Evolutionary conservation across 2,329 filamentous ascomycete genomes (phyloP).

Genomic region (Cytospora piceae): DNA sequence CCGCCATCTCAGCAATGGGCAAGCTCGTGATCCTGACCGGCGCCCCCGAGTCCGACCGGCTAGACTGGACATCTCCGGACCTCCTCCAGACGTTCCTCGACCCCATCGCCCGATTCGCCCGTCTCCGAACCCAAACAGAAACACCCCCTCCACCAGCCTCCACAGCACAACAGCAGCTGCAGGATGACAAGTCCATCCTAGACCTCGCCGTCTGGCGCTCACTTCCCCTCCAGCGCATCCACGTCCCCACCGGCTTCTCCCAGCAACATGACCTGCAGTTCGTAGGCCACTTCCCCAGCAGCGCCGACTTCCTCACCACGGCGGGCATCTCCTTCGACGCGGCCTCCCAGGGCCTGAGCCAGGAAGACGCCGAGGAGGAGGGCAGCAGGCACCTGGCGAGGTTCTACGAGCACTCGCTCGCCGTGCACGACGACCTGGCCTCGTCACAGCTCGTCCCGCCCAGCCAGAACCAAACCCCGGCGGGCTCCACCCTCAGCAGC

Average conservation of each 20-base stretch:
- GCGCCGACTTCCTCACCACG: slow-evolving; percentile 53
- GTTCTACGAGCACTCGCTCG: slow-evolving; percentile 80
- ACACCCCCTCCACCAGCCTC: slow-evolving; percentile 29
- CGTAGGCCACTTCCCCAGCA: slow-evolving; percentile 36
- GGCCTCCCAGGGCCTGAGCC: slow-evolving; percentile 24
- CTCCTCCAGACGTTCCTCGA: slow-evolving; percentile 53
- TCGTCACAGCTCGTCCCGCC: slow-evolving; percentile 59
- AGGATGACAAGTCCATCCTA: slow-evolving; percentile 30
- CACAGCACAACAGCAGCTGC: slow-evolving; percentile 17
- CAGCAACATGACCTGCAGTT: slow-evolving; percentile 47
- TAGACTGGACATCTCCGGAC: slow-evolving; percentile 58
- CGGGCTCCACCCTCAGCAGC: slow-evolving; percentile 42
- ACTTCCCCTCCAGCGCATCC: slow-evolving; percentile 51
- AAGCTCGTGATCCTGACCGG: slow-evolving; percentile 49
- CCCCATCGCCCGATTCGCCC: slow-evolving; percentile 46
- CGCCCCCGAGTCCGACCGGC: slow-evolving; percentile 57
- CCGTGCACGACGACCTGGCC: slow-evolving; percentile 66
- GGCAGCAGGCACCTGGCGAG: slow-evolving; percentile 52
- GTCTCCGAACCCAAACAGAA: background rate
- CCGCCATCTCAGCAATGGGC: slow-evolving; percentile 33
- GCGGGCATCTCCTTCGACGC: slow-evolving; percentile 44
- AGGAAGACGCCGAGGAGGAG: slow-evolving; percentile 25
- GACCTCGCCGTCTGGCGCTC: slow-evolving; percentile 56
- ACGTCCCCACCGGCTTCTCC: slow-evolving; percentile 57
- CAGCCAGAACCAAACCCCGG: slow-evolving; percentile 25